Evolutionary conservation across 768 basidiomycete genomes (phyloP).

Genomic region (Ramaria sp.): DNA sequence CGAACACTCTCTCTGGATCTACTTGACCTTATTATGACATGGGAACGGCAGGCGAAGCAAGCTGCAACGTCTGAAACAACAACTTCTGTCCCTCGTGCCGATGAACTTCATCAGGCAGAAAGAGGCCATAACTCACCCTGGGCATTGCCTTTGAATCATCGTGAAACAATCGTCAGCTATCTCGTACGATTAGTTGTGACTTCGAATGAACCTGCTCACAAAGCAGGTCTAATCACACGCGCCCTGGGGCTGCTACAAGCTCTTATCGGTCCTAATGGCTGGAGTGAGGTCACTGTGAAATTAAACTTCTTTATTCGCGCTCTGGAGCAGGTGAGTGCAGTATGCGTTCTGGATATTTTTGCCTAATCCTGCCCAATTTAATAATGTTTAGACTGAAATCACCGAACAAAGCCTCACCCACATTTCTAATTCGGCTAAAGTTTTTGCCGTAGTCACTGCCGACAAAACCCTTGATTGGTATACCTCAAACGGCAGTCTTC

Average conservation of each 20-base stretch:
- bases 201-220: constrained; percentile 40
- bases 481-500: constrained; percentile 48
- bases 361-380: neutral
- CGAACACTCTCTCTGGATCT: constrained; percentile 84
- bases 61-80: constrained; percentile 11
- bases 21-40: constrained; percentile 82
- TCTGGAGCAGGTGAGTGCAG: constrained; percentile 57
- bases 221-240: constrained; percentile 41
- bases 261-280: constrained; percentile 74
- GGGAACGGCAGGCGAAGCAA: constrained; percentile 65
- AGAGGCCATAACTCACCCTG: constrained; percentile 29
- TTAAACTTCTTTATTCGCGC: constrained; percentile 80
- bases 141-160: constrained; percentile 67
- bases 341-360: neutral
- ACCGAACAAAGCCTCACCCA: constrained; percentile 53
- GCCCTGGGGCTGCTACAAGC: constrained; percentile 58
- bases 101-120: constrained; percentile 6
- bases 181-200: constrained; percentile 83
- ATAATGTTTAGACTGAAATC: constrained; percentile 50
- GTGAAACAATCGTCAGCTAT: constrained; percentile 91
- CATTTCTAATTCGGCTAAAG: constrained; percentile 76
- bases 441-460: constrained; percentile 74
- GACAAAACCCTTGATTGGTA: constrained; percentile 85
- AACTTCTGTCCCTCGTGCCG: neutral
- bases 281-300: constrained; percentile 88